Evolutionary conservation across 257 asterid genomes (phyloP), one percentile per base, ranked within the genome.

Genomic region (Rauvolfia tetraphylla): DNA sequence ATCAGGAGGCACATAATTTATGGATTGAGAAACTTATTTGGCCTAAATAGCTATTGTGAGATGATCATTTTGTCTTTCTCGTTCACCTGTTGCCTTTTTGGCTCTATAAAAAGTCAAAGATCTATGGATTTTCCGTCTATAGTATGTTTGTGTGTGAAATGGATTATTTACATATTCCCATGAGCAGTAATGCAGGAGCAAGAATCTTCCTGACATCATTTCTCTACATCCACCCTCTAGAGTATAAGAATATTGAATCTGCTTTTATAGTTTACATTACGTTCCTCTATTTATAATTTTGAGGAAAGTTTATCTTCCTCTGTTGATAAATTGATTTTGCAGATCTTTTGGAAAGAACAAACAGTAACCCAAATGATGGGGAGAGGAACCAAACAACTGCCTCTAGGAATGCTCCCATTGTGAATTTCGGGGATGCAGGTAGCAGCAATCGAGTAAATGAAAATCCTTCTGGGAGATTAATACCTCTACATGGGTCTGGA

Each of bases 281-380:
- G 8, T 58, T 29, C 38, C 15, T 57, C 23, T 12, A 42, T 44
- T 38, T n/a, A 20, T n/a, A 41, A 22, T 67, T 51, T 53, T 67
- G 58, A 6, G 20, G 48, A 79, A 51, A 51, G 57, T 51, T 51
- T 51, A 14, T 51, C 3, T 15, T 51, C 57, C 57, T 51, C 23
- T 18, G 57, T 51, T 79, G 44, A 75, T 79, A 49, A 59, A 54
- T 78, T 72, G 56, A 75, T 76, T 76, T 49, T 84, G 84, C 86
- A 90, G 97, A 91, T 81, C 89, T 96, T 73, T 86, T 89, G 46
- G 97, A 92, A 79, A 85, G 95, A 78, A 89, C 87, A 56, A 89
- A 82, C 78, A 89, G 84, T 79, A 87, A 86, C 74, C 72, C 65
- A 67, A 88, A 80, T 85, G 98, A 93, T 68, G 93, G 89, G 53